Evolutionary conservation across 2,329 filamentous ascomycete genomes (phyloP).

Genomic region (Dactylellina cionopaga): DNA sequence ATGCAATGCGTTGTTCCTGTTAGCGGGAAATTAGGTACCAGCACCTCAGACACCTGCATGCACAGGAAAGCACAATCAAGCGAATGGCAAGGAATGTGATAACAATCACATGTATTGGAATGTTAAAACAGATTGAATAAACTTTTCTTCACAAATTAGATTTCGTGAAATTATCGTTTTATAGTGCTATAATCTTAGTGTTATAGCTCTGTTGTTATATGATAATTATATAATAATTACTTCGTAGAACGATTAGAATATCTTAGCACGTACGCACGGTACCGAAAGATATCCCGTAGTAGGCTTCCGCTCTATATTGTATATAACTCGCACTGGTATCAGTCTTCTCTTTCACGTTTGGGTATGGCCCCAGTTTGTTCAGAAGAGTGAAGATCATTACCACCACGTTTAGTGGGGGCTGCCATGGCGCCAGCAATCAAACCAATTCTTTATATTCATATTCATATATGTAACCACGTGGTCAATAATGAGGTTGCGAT

Average conservation of each 20-base stretch:
- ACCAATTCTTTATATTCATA: slow-evolving; percentile 10
- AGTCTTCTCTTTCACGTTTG: slow-evolving; percentile 24
- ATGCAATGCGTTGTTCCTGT: slow-evolving; percentile 53
- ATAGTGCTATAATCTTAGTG: background rate
- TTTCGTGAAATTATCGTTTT: no score
- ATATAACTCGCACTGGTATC: no score
- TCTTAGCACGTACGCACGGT: no score
- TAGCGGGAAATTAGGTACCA: slow-evolving; percentile 51
- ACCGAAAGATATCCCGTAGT: no score
- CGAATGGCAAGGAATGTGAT: slow-evolving; percentile 30
- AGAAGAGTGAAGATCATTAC: background rate
- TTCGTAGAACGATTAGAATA: no score
- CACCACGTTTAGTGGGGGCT: slow-evolving; percentile 1
- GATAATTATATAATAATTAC: no score
- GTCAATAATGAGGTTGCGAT: slow-evolving; percentile 1
- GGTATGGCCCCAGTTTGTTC: slow-evolving; percentile 11
- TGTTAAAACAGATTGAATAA: background rate
- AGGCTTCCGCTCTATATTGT: no score
- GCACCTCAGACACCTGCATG: slow-evolving; percentile 48
- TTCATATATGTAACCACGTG: background rate
- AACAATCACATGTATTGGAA: slow-evolving; percentile 31
- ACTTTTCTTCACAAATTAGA: no score
- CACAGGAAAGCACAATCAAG: slow-evolving; percentile 36
- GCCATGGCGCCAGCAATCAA: slow-evolving; percentile 16
- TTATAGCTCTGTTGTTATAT: background rate